Percentiles rank a stretch among this genome's conserved stretches.
Conservation (phyloP, 2,329 filamentous ascomycete species). For the Xylaria hypoxylon region DNA sequence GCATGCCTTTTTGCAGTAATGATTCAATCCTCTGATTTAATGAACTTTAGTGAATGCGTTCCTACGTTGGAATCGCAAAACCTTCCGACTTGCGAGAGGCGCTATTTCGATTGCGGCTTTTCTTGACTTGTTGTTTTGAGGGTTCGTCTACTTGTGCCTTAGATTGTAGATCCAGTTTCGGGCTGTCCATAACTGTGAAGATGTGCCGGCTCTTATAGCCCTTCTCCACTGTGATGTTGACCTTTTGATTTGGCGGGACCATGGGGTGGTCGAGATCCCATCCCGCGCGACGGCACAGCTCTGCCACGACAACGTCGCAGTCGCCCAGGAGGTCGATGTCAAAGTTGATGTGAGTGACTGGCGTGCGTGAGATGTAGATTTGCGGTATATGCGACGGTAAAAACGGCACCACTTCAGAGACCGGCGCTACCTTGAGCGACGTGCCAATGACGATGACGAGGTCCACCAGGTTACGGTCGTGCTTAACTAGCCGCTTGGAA, state of each 20-base stretch:
- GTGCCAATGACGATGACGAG: constrained; percentile 97
- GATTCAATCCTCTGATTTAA: not conserved
- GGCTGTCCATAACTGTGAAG: constrained; percentile 49
- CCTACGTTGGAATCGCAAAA: constrained; percentile 20
- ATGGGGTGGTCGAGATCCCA: constrained; percentile 88
- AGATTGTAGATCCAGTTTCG: not conserved
- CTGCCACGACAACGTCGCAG: constrained; percentile 89
- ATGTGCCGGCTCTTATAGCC: constrained; percentile 59
- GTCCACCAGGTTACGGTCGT: constrained; percentile 84
- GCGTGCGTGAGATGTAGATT: constrained; percentile 88
- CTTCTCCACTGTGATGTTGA: constrained; percentile 65
- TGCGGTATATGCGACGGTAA: constrained; percentile 85
- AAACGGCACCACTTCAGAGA: constrained; percentile 88
- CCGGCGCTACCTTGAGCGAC: constrained; percentile 93
- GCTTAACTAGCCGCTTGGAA: constrained; percentile 79
- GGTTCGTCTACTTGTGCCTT: constrained; percentile 5
- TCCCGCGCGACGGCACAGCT: constrained; percentile 82
- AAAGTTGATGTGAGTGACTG: constrained; percentile 90
- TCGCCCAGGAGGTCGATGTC: constrained; percentile 97
- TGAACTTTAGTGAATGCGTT: not conserved
- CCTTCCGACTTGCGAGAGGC: constrained; percentile 29
- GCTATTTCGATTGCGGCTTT: constrained; percentile 30
- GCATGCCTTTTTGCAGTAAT: not conserved
- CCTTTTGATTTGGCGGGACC: constrained; percentile 74
- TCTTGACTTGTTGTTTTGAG: constrained; percentile 15